These are phyloP conservation scores for Crepidotus variabilis DNA, from an alignment of 768 basidiomycete species.

Conservation along the genomic window DNA sequence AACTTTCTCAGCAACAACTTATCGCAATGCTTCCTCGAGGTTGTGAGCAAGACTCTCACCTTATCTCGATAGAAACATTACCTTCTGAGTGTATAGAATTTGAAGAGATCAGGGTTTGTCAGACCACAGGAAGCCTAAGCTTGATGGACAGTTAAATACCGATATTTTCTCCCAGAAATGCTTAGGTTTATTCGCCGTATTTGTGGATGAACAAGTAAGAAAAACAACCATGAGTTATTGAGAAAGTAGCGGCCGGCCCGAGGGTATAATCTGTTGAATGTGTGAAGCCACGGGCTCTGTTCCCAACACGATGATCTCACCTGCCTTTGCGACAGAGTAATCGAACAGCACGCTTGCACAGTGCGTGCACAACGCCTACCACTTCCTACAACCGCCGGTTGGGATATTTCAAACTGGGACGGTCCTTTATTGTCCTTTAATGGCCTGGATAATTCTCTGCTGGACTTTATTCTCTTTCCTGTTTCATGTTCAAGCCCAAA, in stretches of 20 bases:
- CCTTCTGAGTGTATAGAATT: too few relatives aligned
- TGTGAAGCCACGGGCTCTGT: not conserved
- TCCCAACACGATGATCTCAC: not conserved
- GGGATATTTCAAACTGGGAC: constrained; percentile 18
- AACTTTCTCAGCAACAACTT: not conserved
- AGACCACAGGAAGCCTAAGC: too few relatives aligned
- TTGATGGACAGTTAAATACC: too few relatives aligned
- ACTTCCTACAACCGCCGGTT: not conserved
- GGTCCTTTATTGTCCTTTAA: constrained; percentile 24
- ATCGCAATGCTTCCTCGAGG: not conserved
- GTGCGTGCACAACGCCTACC: not conserved
- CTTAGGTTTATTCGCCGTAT: too few relatives aligned
- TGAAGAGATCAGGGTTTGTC: too few relatives aligned
- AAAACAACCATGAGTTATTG: not conserved
- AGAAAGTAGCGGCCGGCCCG: not conserved
- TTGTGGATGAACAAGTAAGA: not conserved
- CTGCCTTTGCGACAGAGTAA: not conserved
- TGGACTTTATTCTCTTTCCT: constrained; percentile 10
- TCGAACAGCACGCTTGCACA: not conserved
- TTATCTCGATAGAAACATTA: not conserved
- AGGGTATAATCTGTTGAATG: not conserved
- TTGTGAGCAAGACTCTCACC: not conserved
- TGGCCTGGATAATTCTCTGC: constrained; percentile 22
- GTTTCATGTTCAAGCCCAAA: constrained; percentile 31
- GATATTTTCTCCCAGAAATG: too few relatives aligned